Evolutionary conservation across 73 alveolate genomes (phyloP).

Genomic region (Effrenium voratum): DNA sequence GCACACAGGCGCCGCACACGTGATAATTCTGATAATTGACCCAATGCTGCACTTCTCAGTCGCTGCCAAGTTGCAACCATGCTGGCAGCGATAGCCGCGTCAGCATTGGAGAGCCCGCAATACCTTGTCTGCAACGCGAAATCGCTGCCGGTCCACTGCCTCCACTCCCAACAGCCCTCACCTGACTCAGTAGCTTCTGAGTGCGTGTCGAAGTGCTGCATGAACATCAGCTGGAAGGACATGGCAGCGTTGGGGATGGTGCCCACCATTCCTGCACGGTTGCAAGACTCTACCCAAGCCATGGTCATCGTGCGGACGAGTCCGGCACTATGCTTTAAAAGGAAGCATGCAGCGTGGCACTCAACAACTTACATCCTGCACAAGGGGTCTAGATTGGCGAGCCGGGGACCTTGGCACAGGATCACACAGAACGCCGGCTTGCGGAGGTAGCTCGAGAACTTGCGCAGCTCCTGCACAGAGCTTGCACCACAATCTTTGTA

Average conservation of each 20-base stretch:
- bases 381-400: not conserved
- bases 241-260: conserved; percentile 9
- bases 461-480: not conserved
- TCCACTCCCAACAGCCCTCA: too few species aligned
- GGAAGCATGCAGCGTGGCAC: not conserved
- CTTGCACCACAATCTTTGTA: not conserved
- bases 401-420: conserved; percentile 4
- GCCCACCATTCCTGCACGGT: conserved; percentile 13
- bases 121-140: not conserved
- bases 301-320: not conserved
- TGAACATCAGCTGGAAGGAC: not conserved
- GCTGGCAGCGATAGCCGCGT: conserved; percentile 15
- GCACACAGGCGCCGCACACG: not conserved
- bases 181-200: too few species aligned
- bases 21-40: not conserved
- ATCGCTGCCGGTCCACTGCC: too few species aligned
- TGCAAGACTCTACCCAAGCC: too few species aligned
- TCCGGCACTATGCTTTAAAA: not conserved
- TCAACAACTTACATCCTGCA: not conserved
- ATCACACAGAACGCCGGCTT: conserved; percentile 19
- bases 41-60: not conserved
- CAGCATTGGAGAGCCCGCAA: not conserved
- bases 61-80: not conserved
- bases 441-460: not conserved
- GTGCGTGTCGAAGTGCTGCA: not conserved